Percentiles rank a stretch among this genome's conserved stretches.
These are phyloP conservation scores for Ottelia alismoides DNA, from an alignment of 106 monocot genomes.

Conservation along the genomic window DNA sequence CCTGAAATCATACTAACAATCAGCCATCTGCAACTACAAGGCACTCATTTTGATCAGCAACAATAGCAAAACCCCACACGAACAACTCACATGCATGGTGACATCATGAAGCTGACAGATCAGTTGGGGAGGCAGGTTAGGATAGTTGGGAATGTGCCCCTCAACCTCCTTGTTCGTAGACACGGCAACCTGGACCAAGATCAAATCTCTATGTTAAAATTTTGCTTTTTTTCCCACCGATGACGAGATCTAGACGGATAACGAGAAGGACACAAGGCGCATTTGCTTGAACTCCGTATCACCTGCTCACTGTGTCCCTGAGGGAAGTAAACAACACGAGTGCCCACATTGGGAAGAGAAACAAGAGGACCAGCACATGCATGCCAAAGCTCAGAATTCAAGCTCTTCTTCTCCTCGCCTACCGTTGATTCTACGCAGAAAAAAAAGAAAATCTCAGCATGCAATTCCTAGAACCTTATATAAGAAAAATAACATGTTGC, in stretches of 20 bases:
- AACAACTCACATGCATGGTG: constrained; percentile 58
- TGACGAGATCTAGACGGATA: too few relatives aligned
- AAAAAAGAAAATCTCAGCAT: too few relatives aligned
- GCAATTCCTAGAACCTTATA: too few relatives aligned
- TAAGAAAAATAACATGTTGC: too few relatives aligned
- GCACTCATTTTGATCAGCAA: too few relatives aligned
- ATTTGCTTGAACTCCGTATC: too few relatives aligned
- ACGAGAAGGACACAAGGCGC: too few relatives aligned
- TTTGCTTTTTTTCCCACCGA: too few relatives aligned
- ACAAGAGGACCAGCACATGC: constrained; percentile 84
- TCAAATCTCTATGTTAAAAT: too few relatives aligned
- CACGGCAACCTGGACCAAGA: constrained; percentile 45
- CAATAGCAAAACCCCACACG: background rate
- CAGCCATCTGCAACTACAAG: constrained; percentile 5
- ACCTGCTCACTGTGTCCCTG: constrained; percentile 97
- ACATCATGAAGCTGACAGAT: constrained; percentile 81
- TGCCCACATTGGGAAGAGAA: constrained; percentile 58
- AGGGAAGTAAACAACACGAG: constrained; percentile 80
- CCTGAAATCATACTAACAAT: constrained; percentile 29
- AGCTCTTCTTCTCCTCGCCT: constrained; percentile 54
- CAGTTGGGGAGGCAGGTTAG: constrained; percentile 71
- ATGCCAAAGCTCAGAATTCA: constrained; percentile 93
- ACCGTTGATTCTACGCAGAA: background rate
- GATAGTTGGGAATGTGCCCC: constrained; percentile 67
- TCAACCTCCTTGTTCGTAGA: constrained; percentile 55